phyloP scores from a whole-genome alignment of 371 early-diverging fungal species.

The Rhizopus delemar region DNA sequence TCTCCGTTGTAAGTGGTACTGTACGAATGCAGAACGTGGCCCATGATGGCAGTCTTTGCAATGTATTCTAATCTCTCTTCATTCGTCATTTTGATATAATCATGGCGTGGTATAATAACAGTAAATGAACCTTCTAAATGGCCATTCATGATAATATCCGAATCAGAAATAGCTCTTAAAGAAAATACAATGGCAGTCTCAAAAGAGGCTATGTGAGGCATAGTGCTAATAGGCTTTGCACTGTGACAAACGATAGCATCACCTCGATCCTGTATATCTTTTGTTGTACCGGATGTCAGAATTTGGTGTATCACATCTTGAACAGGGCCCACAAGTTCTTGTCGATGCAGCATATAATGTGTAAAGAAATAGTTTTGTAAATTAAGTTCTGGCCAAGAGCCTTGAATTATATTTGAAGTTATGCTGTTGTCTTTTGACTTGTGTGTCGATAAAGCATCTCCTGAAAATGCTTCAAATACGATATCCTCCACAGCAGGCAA shows the following conservation, averaged over 20 bases:
- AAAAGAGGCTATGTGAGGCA: constrained; percentile 2
- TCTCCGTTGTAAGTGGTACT: not conserved
- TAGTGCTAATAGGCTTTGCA: not conserved
- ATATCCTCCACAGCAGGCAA: constrained; percentile 11
- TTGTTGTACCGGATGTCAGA: not conserved
- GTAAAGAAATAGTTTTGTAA: constrained; percentile 22
- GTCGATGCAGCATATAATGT: constrained; percentile 35
- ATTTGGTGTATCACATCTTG: constrained; percentile 13
- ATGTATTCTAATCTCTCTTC: not conserved
- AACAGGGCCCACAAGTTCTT: constrained; percentile 30
- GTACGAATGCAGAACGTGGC: constrained; percentile 10
- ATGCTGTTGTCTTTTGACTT: constrained; percentile 2
- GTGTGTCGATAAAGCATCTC: constrained; percentile 2
- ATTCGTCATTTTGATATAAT: not conserved
- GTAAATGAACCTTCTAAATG: constrained; percentile 18
- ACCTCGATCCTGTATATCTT: not conserved
- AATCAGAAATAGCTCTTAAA: not conserved
- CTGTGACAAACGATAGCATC: not conserved
- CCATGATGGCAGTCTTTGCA: constrained; percentile 16
- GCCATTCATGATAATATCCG: constrained; percentile 9
- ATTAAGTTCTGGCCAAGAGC: constrained; percentile 21
- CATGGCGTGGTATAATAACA: constrained; percentile 7
- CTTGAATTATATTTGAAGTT: constrained; percentile 8
- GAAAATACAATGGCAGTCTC: constrained; percentile 15
- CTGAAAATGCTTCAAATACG: constrained; percentile 9